Evolutionary conservation across 768 basidiomycete species (phyloP), one percentile per base, ranked within the genome.

Genomic region (Suillus luteus): DNA sequence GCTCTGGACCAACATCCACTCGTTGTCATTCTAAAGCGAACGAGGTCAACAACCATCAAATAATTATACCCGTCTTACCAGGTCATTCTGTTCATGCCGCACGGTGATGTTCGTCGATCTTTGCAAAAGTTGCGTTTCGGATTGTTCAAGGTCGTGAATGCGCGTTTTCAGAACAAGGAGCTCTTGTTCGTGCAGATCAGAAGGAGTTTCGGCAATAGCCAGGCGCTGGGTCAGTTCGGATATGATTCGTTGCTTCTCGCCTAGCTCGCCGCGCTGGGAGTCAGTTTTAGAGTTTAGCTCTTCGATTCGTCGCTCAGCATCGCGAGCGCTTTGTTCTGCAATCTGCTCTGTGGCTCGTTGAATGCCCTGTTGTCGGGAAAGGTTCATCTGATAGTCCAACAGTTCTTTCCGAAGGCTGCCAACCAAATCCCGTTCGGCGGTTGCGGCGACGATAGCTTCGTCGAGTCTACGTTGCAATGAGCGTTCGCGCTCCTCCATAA

Each of bases 1-100:
- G 55, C 76, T 72, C 59, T 79, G 72, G 9, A 84, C 81, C 55
- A 88, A 79, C 5, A 73, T 78, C 68, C 80, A 84, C 70, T 88
- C 87, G 15, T 76, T 68, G 58, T 82, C 80, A 46, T 76, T 80
- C 86, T 87, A 52, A 59, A 68, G 58, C 61, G 15, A 54, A 64
- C 8, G 60, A 41, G 43, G 62, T 46, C 41, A 17, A 60, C 43
- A 46, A 22, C 35, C 63, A 65, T 52, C 51, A 46, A 44, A 17
- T 31, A 58, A 71, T 75, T 63, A 27, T 41, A 41, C 17, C 17
- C 24, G 17, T 41, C 57, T 58, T 68, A 86, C 86, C 80, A 87
- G 65, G 57, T 82, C 76, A 22, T 81, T 79, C 5, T 70, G 70
- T 60, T 81, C 70, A 62, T 86, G 85, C 64, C 86, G 78, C 43